Conservation (phyloP, 441 rosid genomes). For the Eutrema salsugineum region DNA sequence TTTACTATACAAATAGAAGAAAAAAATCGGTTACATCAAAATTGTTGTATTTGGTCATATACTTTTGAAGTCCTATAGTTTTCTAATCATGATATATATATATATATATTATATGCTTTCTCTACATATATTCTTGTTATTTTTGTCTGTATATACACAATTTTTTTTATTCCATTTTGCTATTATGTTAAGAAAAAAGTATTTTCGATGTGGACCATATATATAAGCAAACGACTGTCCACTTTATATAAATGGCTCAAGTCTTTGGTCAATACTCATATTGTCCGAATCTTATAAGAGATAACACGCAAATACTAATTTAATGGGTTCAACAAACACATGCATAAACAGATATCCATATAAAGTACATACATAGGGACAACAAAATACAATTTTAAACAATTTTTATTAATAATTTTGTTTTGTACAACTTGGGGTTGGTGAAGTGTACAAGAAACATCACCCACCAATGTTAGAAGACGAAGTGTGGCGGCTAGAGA, state of each 20-base stretch:
- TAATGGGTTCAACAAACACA: conserved; percentile 13
- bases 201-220: conserved; percentile 15
- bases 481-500: conserved; percentile 91
- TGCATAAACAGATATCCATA: background rate
- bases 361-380: background rate
- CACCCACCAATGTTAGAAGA: conserved; percentile 77
- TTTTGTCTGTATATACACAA: background rate
- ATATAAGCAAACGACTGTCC: conserved; percentile 8
- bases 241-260: conserved; percentile 2
- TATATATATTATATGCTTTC: no score
- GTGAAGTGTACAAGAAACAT: conserved; percentile 88
- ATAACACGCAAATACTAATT: background rate
- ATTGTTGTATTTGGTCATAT: background rate
- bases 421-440: conserved; percentile 8
- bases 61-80: background rate
- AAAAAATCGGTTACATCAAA: background rate
- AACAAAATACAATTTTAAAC: background rate
- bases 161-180: background rate
- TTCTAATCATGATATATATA: background rate
- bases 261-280: conserved; percentile 20
- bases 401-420: background rate
- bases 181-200: background rate
- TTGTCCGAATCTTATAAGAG: background rate
- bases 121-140: background rate
- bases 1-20: background rate